Evolutionary conservation across 2,329 filamentous ascomycete species (phyloP).

Genomic region (Ophiocordyceps camponoti-leonardi): DNA sequence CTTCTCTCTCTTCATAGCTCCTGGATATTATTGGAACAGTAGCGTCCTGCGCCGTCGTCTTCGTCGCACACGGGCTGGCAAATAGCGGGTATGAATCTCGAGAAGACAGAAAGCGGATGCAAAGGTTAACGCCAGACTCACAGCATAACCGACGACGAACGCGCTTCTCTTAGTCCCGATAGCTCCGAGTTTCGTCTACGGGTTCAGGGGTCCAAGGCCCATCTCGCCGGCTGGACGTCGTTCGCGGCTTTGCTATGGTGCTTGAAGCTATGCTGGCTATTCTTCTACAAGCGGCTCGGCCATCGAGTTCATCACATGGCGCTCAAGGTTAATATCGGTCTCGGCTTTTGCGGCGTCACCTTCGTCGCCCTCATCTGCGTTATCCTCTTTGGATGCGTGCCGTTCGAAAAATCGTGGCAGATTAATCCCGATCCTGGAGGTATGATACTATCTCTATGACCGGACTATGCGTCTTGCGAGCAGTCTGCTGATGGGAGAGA

Average conservation of each 20-base stretch:
- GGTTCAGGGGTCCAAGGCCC: conserved; percentile 31
- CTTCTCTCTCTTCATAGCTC: not conserved
- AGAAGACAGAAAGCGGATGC: not conserved
- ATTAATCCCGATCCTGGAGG: conserved; percentile 38
- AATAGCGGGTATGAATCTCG: not conserved
- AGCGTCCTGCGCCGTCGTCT: not conserved
- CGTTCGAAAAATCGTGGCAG: conserved; percentile 37
- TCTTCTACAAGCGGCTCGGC: conserved; percentile 34
- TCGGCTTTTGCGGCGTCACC: conserved; percentile 25
- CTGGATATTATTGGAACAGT: not conserved
- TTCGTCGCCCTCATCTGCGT: conserved; percentile 29
- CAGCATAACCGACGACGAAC: not conserved
- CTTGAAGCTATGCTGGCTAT: conserved; percentile 35
- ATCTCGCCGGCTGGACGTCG: conserved; percentile 34
- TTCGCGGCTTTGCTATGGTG: conserved; percentile 35
- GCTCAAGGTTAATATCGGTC: conserved; percentile 26
- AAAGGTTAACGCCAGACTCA: not conserved
- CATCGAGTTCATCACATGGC: conserved; percentile 16
- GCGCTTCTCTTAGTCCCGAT: not conserved
- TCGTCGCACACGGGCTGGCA: not conserved
- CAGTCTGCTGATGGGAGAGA: not conserved
- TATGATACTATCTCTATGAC: conserved; percentile 15
- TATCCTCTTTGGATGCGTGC: conserved; percentile 31
- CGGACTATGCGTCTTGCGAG: too few relatives aligned
- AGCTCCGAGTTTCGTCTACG: not conserved